These are phyloP conservation scores for Rubus idaeus DNA, from an alignment of 306 rosid genomes.

Conservation along the genomic window DNA sequence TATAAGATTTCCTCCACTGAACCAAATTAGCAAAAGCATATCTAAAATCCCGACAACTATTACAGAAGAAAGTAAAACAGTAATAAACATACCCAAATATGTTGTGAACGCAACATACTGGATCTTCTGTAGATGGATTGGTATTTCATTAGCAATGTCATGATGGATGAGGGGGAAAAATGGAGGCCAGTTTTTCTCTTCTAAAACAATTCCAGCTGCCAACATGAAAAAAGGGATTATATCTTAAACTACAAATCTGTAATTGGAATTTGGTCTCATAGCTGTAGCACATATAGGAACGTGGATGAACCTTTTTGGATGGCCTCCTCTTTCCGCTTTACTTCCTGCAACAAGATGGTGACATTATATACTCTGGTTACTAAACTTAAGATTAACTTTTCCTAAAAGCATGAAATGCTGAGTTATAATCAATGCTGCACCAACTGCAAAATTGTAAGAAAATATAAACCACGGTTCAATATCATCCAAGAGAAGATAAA, in stretches of 20 bases:
- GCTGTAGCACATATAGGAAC: constrained; percentile 26
- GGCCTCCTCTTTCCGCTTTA: constrained; percentile 83
- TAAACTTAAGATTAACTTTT: constrained; percentile 15
- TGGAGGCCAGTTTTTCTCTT: constrained; percentile 96
- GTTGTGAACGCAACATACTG: constrained; percentile 91
- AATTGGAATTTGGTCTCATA: constrained; percentile 5
- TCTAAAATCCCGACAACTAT: neutral
- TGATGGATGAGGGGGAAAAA: constrained; percentile 92
- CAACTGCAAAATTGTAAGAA: too few relatives aligned
- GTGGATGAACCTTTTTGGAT: constrained; percentile 60
- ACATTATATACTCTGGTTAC: constrained; percentile 24
- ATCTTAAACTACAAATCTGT: constrained; percentile 8
- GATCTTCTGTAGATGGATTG: constrained; percentile 80
- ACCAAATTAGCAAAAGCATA: too few relatives aligned
- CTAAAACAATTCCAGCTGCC: constrained; percentile 79
- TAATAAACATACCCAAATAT: constrained; percentile 67
- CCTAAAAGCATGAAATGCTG: neutral
- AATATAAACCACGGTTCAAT: too few relatives aligned
- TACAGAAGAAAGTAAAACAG: neutral
- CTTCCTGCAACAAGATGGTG: constrained; percentile 53
- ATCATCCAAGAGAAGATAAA: too few relatives aligned
- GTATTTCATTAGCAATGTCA: constrained; percentile 85
- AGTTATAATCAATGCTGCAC: too few relatives aligned
- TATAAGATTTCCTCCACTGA: too few relatives aligned
- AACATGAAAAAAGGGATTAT: constrained; percentile 15